Evolutionary conservation across 2,329 filamentous ascomycete species (phyloP).

Genomic region (Sporothrix euskadiensis): DNA sequence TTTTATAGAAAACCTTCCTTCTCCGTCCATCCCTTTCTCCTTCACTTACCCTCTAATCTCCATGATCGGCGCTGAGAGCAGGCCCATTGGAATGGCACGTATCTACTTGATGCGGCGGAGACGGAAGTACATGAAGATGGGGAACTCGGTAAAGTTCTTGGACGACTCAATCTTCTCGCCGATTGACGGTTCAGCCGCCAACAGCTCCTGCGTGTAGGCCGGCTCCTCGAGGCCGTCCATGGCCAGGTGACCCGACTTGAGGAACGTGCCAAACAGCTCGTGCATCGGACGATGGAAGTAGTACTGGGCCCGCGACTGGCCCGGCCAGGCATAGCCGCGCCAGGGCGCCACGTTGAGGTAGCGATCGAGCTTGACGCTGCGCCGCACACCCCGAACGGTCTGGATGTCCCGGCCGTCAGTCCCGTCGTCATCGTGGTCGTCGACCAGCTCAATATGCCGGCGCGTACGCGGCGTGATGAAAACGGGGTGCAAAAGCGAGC

Average conservation of each 20-base stretch:
- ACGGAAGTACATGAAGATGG: conserved; percentile 42
- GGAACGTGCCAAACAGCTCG: conserved; percentile 48
- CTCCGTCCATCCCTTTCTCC: not conserved
- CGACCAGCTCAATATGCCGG: conserved; percentile 43
- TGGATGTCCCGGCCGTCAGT: not conserved
- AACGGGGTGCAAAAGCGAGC: conserved; percentile 50
- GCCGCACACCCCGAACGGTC: conserved; percentile 39
- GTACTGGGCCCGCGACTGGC: conserved; percentile 38
- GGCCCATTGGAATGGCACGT: no score
- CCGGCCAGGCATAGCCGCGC: conserved; percentile 42
- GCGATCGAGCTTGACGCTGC: conserved; percentile 43
- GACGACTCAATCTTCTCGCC: conserved; percentile 34
- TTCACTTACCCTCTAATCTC: not conserved
- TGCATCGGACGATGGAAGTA: conserved; percentile 40
- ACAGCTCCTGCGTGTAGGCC: conserved; percentile 42
- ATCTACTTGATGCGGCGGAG: conserved; percentile 28
- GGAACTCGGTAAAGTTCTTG: conserved; percentile 45
- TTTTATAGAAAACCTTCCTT: no score
- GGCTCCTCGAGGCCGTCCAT: conserved; percentile 52
- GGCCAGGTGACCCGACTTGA: conserved; percentile 43
- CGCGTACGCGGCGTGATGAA: conserved; percentile 50
- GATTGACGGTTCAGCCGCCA: conserved; percentile 35
- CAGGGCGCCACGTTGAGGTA: conserved; percentile 47
- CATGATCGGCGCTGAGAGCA: not conserved
- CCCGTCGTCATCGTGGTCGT: conserved; percentile 36